phyloP scores from a whole-genome alignment of 73 alveolate species.

The Tetrahymena elliotti region DNA sequence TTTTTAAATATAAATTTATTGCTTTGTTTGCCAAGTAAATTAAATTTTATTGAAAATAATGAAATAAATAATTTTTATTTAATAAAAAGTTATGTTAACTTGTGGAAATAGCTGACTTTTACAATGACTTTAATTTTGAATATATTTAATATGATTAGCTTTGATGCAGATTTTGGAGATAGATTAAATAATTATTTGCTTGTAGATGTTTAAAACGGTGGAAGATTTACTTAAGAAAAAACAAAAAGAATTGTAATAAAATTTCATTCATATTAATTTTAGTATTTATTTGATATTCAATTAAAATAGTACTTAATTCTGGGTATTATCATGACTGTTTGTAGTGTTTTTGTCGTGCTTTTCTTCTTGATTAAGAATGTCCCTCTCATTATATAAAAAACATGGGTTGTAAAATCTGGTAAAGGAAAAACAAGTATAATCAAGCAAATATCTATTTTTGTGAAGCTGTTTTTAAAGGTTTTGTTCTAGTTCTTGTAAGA shows the following conservation, averaged over 20 bases:
- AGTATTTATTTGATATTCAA: too few relatives aligned
- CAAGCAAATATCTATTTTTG: background rate
- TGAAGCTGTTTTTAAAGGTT: background rate
- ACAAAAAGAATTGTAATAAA: background rate
- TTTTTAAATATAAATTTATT: background rate
- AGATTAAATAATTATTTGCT: constrained; percentile 19
- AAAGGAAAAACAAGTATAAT: background rate
- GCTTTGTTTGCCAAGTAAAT: background rate
- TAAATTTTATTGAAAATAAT: background rate
- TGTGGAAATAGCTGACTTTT: constrained; percentile 49
- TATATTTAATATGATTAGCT: constrained; percentile 37
- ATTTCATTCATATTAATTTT: too few relatives aligned
- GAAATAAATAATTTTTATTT: background rate
- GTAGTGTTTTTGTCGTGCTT: constrained; percentile 40
- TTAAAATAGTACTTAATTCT: background rate
- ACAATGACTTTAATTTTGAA: constrained; percentile 35
- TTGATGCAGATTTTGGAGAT: constrained; percentile 21
- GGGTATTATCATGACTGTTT: constrained; percentile 45
- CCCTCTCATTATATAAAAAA: constrained; percentile 42
- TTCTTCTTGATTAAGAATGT: constrained; percentile 48
- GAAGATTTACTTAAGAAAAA: constrained; percentile 4
- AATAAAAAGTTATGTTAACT: constrained; percentile 38
- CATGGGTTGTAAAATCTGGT: constrained; percentile 20
- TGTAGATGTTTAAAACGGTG: background rate
- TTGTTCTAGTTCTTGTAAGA: constrained; percentile 37